These are phyloP conservation scores for Ampelomyces quisqualis DNA, from an alignment of 2,329 filamentous ascomycete species.

Conservation along the genomic window DNA sequence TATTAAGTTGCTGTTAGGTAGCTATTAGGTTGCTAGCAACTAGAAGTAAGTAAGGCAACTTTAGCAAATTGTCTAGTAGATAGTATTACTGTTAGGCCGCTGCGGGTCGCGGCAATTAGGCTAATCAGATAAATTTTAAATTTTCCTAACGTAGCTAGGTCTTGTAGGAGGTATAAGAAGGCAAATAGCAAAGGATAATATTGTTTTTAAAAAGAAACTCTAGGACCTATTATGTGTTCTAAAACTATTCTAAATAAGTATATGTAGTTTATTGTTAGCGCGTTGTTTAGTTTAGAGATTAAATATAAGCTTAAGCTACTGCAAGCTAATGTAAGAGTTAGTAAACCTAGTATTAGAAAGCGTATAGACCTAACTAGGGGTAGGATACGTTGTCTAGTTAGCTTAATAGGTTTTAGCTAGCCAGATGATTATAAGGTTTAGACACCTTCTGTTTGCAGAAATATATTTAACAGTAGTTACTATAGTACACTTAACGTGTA, in stretches of 20 bases:
- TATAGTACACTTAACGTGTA: constrained; percentile 21
- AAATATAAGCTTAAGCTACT: constrained; percentile 42
- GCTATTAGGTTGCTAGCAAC: no score
- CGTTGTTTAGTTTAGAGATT: constrained; percentile 34
- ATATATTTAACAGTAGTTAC: constrained; percentile 26
- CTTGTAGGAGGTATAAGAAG: no score
- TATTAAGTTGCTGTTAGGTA: no score
- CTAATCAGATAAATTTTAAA: no score
- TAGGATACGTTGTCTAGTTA: constrained; percentile 16
- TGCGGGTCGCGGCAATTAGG: no score
- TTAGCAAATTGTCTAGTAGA: no score
- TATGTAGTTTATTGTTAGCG: constrained; percentile 32
- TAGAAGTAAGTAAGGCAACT: no score
- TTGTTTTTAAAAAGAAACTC: not conserved
- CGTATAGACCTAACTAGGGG: constrained; percentile 17
- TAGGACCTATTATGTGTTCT: not conserved
- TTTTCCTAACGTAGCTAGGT: no score
- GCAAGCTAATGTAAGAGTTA: constrained; percentile 36
- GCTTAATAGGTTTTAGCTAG: constrained; percentile 19
- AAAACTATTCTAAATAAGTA: constrained; percentile 35
- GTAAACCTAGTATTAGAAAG: constrained; percentile 18
- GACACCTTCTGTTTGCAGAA: constrained; percentile 19
- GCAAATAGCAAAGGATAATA: not conserved
- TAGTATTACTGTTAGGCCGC: no score
- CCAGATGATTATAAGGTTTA: constrained; percentile 22